A percentile compares a stretch with the other conserved stretches of the same genome.
phyloP scores from a whole-genome alignment of 331 rosid species.

The Rosa hybrid region DNA sequence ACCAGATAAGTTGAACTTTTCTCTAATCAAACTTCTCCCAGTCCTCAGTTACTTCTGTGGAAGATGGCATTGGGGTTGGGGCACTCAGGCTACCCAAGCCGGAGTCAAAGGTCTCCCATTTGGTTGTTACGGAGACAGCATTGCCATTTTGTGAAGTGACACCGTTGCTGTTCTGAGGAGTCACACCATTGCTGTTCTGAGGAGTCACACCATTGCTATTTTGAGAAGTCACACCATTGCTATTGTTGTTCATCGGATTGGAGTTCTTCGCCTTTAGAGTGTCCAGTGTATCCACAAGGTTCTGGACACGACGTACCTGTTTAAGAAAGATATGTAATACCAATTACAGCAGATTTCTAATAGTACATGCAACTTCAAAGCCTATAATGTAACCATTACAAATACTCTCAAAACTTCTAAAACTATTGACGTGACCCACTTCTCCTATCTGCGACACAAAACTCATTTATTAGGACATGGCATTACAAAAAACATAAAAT shows the following conservation, averaged over 20 bases:
- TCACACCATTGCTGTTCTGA: background rate
- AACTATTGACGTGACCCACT: background rate
- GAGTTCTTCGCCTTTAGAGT: slow-evolving; percentile 57
- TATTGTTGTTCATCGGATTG: slow-evolving; percentile 43
- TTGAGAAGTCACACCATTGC: slow-evolving; percentile 33
- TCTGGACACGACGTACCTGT: slow-evolving; percentile 82
- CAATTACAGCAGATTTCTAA: slow-evolving; percentile 1
- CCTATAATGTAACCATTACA: background rate
- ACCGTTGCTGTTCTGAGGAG: background rate
- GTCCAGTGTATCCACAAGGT: slow-evolving; percentile 61
- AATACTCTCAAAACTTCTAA: background rate
- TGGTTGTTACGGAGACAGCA: slow-evolving; percentile 53
- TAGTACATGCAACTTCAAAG: background rate
- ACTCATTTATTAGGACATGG: background rate
- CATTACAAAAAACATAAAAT: background rate
- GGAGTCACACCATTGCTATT: background rate
- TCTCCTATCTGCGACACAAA: background rate
- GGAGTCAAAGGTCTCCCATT: slow-evolving; percentile 68
- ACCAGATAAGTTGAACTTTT: slow-evolving; percentile 13
- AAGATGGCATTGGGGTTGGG: slow-evolving; percentile 54
- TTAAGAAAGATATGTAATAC: slow-evolving; percentile 3
- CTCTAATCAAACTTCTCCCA: slow-evolving; percentile 54
- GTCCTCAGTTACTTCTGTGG: slow-evolving; percentile 48
- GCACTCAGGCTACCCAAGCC: slow-evolving; percentile 72
- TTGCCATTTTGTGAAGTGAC: slow-evolving; percentile 29